Base-by-base conservation (phyloP, 2,329 filamentous ascomycete genomes). In the Cladorrhinum sp. region DNA sequence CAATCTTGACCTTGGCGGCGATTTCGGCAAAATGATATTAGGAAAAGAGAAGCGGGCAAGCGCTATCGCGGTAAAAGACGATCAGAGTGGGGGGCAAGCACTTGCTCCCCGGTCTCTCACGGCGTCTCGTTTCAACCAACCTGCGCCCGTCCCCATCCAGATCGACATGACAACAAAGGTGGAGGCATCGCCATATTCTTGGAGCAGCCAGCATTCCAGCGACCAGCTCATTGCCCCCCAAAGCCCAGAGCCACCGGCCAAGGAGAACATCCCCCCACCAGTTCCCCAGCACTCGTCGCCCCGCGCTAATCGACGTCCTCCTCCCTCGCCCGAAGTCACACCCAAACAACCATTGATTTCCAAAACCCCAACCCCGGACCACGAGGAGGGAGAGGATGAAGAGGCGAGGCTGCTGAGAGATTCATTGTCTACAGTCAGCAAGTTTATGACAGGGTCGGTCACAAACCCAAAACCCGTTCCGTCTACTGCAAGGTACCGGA, bases 11-110 rank as follows among this genome's bases (percentile, higher is more conserved):
- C 69, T 86, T 52, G 84, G 84, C 16, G 79, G 82, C 51, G 83
- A 86, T 66, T 83, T 86, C 64, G 78, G 80, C 61, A 82, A 77
- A 59, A 83, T 86, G 79, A 77, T 85, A 45, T 75, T 75, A 10
- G 76, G 74, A n/a, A 82, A 83, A 53, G 81, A 84, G 63, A 85
- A 85, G 71, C 76, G 82, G 62, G 75, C 79, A 22, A 82, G 81
- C 66, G 75, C 78, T 53, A 74, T 74, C n/a, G 82, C 81, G 3
- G 62, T 81, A 58, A 79, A 72, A 41, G 72, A 77, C 32, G 72
- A 72, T 10, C 65, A 70, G 8, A 70, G 73, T 3, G 72, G 74
- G 18, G 74, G 76, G 24, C 70, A 72, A 22, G 66, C 68, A 3
- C 57, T 73, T 55, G 70, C 67, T 13, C 72, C 76, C 23, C 76